Evolutionary conservation across 2,329 filamentous ascomycete species (phyloP).

Genomic region (Apiospora kogelbergensis): DNA sequence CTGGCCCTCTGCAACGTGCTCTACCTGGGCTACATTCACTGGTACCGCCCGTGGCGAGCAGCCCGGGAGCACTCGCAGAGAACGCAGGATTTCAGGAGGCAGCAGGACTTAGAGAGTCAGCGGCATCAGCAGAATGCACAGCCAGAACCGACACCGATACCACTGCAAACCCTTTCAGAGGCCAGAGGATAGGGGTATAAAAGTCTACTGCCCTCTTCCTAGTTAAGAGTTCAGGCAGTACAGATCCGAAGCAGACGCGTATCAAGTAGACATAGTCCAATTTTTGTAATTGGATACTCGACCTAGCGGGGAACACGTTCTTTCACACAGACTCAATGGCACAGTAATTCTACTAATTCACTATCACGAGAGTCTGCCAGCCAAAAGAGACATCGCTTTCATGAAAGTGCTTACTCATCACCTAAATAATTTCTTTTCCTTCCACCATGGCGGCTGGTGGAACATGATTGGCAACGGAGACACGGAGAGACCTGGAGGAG

Average conservation of each 20-base stretch:
- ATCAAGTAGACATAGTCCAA: neutral
- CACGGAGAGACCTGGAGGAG: neutral
- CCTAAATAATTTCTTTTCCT: neutral
- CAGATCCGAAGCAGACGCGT: neutral
- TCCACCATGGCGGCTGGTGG: neutral
- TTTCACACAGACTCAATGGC: neutral
- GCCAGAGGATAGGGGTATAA: neutral
- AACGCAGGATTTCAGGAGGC: neutral
- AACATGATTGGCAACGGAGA: neutral
- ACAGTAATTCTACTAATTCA: neutral
- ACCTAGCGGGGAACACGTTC: neutral
- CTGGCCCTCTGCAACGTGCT: neutral
- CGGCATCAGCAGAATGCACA: neutral
- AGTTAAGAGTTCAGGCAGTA: neutral
- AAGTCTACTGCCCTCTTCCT: too few species aligned
- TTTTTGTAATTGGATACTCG: neutral
- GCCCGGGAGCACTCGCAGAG: neutral
- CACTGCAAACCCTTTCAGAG: neutral
- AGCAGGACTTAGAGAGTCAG: neutral
- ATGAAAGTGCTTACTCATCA: neutral
- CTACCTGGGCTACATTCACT: neutral
- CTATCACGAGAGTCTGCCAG: too few species aligned
- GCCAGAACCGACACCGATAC: neutral
- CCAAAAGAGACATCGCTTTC: neutral
- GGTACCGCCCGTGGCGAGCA: neutral